Evolutionary conservation across 345 rosid genomes (phyloP).

Genomic region (Psidium friedrichsthalianum): DNA sequence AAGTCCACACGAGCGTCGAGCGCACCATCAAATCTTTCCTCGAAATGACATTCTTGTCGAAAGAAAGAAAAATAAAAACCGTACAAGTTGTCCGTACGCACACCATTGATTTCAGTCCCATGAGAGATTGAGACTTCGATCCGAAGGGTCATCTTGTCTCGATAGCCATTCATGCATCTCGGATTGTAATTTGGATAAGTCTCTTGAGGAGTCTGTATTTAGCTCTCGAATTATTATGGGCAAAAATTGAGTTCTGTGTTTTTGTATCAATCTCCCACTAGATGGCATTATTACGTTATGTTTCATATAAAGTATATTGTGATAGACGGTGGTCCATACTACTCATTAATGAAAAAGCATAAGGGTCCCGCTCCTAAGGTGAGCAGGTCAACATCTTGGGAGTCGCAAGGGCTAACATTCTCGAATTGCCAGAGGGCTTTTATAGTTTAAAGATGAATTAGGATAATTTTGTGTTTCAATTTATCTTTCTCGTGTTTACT

Average conservation of each 20-base stretch:
- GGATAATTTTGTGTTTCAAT: too few species aligned
- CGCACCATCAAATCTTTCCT: background rate
- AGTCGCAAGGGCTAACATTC: too few species aligned
- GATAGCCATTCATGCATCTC: background rate
- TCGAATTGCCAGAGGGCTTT: too few species aligned
- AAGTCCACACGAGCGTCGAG: background rate
- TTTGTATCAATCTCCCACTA: too few species aligned
- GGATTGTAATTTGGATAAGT: background rate
- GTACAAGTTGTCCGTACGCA: background rate
- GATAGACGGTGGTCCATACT: too few species aligned
- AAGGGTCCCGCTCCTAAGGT: too few species aligned
- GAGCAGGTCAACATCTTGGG: too few species aligned
- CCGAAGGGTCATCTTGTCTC: background rate
- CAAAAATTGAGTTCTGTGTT: background rate
- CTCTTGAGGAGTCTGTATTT: background rate
- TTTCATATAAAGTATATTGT: background rate
- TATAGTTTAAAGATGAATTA: too few species aligned
- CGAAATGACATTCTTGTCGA: background rate
- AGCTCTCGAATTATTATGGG: background rate
- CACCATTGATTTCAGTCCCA: background rate
- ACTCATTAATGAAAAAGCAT: too few species aligned
- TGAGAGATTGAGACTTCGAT: background rate
- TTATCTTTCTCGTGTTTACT: too few species aligned
- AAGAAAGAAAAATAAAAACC: background rate
- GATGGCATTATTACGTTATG: rapidly evolving